A percentile compares a stretch with the other conserved stretches of the same genome.
These are phyloP conservation scores for Musa schizocarpa DNA, from an alignment of 176 grass and related monocot species.

Conservation along the genomic window DNA sequence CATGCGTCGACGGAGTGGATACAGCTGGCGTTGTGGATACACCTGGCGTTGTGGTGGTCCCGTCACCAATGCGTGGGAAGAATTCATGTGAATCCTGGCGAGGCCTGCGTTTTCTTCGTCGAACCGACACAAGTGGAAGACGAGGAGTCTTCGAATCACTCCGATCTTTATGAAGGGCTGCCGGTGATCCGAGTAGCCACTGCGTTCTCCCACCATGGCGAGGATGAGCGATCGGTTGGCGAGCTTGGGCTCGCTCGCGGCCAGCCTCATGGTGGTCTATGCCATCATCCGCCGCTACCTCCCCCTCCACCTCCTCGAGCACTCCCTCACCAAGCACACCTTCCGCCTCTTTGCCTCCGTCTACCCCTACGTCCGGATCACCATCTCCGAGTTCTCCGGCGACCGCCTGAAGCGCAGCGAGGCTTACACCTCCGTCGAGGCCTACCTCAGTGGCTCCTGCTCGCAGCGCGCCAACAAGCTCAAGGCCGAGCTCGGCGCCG, in stretches of 20 bases:
- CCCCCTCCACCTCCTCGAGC: neutral
- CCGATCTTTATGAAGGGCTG: no score
- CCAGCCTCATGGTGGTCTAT: conserved; percentile 45
- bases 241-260: conserved; percentile 23
- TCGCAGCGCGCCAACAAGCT: conserved; percentile 7
- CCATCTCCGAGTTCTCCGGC: conserved; percentile 9
- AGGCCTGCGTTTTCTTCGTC: neutral
- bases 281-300: conserved; percentile 21
- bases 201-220: no score
- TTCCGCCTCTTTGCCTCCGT: neutral
- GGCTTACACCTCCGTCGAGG: conserved; percentile 19
- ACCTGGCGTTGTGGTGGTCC: no score
- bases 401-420: conserved; percentile 5
- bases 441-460: conserved; percentile 9
- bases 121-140: neutral
- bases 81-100: neutral
- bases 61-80: neutral
- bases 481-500: conserved; percentile 7
- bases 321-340: neutral
- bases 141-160: no score
- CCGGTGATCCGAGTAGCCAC: no score
- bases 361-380: neutral
- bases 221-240: conserved; percentile 10
- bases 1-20: no score
- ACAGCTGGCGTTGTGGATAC: no score